Conservation (phyloP, 129 eudicot genomes). For the Helianthus annuus region HanXRQr2.0-SUNRISE NC_035446.2:145540787-145541286, state of each 20-base stretch:
- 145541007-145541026: conserved; percentile 82
- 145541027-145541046: conserved; percentile 98
- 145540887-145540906: neutral
- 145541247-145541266: conserved; percentile 97
- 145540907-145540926: neutral
- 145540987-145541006: conserved; percentile 86
- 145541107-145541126: neutral
- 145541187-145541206: conserved; percentile 97
- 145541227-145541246: conserved; percentile 95
- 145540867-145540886: neutral
- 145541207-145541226: conserved; percentile 98
- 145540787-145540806: conserved; percentile 82
- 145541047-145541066: conserved; percentile 96
- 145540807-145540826: conserved; percentile 84
- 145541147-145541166: conserved; percentile 3
- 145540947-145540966: conserved; percentile 80
- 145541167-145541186: conserved; percentile 36
- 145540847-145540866: conserved; percentile 41
- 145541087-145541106: conserved; percentile 86
- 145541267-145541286: conserved; percentile 99
- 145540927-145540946: conserved; percentile 87
- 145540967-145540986: conserved; percentile 96
- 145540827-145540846: conserved; percentile 81
- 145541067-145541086: conserved; percentile 87
- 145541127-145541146: neutral